Evolutionary conservation across 2,329 filamentous ascomycete species (phyloP), one percentile per base, ranked within the genome.

Genomic region (Teratosphaeria viscida): DNA sequence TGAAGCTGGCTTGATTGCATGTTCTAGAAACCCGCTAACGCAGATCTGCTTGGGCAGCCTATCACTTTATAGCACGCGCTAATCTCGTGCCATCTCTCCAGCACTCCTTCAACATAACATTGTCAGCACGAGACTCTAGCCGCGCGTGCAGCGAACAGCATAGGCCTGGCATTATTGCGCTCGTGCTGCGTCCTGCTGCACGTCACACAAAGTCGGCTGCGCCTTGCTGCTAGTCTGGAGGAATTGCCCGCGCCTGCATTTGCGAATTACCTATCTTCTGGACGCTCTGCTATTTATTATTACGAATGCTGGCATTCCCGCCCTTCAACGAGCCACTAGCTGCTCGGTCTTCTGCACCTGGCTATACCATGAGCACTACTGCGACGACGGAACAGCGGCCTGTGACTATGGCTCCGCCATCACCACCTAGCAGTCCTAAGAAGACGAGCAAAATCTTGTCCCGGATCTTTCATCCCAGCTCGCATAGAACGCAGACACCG

Each of bases 401-500:
- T 23, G 59, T 61, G n/a, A 60, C 52, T 35, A 62, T 65, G 59
- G 56, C 58, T 27, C 32, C 57, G 19, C 32, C 60, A 60, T 52
- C 61, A 64, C 43, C 43, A 49, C 43, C 43, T 19, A 49, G 19
- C 16, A 59, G 56, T 56, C 59, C 61, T 12, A 62, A 64, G 57
- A 67, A 67, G 57, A 56, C 54, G 52, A 57, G 59, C 47, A 58
- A 59, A 29, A 65, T 66, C 59, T 61, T 66, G 39, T 59, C 54
- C 37, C 63, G 64, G 19, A n/a, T 49, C n/a, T 49, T 49, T 11
- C 43, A 49, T 49, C 43, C 16, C 43, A 49, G 8, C 43, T 49
- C 43, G 43, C 43, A 49, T 23, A 49, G 43, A n/a, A 49, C 16
- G 6, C 43, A 19, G 19, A 19, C 43, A n/a, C 43, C 43, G 43